These are phyloP conservation scores for Aureobasidium sp. DNA, from an alignment of 2,329 filamentous ascomycete genomes.

Conservation along the genomic window DNA sequence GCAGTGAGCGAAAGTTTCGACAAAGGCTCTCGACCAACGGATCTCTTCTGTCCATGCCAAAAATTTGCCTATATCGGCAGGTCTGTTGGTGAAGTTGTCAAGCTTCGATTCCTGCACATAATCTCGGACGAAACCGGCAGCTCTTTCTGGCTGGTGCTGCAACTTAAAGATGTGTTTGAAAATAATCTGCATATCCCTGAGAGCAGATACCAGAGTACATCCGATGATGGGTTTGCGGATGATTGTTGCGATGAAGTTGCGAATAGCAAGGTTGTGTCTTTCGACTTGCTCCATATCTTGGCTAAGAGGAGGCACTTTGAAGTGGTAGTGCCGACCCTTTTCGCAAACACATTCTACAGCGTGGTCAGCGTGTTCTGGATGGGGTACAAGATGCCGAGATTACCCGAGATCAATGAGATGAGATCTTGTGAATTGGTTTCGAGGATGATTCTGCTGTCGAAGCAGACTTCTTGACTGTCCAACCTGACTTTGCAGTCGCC, in stretches of 20 bases:
- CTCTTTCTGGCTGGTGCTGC: conserved; percentile 31
- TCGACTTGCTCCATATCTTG: background rate
- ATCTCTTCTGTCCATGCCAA: conserved; percentile 60
- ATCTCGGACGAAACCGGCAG: background rate
- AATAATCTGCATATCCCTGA: conserved; percentile 55
- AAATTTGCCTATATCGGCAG: conserved; percentile 53
- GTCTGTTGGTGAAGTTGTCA: conserved; percentile 57
- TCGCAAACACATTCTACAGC: conserved; percentile 3
- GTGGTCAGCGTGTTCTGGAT: background rate
- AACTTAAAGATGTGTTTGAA: conserved; percentile 48
- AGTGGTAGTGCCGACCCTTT: background rate
- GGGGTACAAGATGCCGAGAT: background rate
- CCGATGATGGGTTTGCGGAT: conserved; percentile 60
- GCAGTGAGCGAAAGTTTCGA: conserved; percentile 60
- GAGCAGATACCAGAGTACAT: conserved; percentile 54
- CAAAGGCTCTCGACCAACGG: conserved; percentile 59
- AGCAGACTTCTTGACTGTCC: background rate
- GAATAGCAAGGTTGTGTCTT: conserved; percentile 49
- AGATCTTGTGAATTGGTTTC: background rate
- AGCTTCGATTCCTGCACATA: conserved; percentile 36
- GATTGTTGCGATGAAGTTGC: conserved; percentile 61
- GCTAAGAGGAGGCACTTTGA: background rate
- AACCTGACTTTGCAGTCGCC: conserved; percentile 6
- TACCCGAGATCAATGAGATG: background rate
- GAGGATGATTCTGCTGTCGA: conserved; percentile 3